phyloP scores from a whole-genome alignment of 768 basidiomycete species.

The Leccinum olivaceopallidum region DNA sequence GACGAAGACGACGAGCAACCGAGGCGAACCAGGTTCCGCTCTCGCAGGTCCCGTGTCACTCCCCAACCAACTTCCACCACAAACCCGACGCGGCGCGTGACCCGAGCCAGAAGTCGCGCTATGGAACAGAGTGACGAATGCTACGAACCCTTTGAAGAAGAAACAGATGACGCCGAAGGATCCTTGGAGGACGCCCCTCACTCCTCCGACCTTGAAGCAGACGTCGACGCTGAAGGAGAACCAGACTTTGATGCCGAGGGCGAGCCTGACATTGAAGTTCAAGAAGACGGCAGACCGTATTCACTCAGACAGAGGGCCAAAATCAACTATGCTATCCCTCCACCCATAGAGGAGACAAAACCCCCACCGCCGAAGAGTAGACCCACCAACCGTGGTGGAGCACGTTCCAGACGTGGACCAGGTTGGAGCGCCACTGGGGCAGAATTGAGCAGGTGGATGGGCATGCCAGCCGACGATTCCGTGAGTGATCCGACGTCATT shows the following conservation, averaged over 20 bases:
- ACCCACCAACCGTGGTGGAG: slow-evolving; percentile 40
- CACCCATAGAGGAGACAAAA: slow-evolving; percentile 71
- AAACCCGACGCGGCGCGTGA: slow-evolving; percentile 8
- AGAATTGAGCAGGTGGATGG: slow-evolving; percentile 78
- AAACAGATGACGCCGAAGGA: slow-evolving; percentile 56
- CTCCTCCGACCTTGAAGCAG: slow-evolving; percentile 38
- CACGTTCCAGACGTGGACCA: slow-evolving; percentile 46
- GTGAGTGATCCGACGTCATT: slow-evolving; percentile 36
- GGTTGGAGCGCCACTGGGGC: slow-evolving; percentile 83
- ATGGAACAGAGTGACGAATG: slow-evolving; percentile 49
- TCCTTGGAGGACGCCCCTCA: slow-evolving; percentile 56
- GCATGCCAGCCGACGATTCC: slow-evolving; percentile 69
- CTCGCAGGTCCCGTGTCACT: slow-evolving; percentile 23
- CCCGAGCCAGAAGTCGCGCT: slow-evolving; percentile 28
- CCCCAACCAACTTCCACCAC: slow-evolving; percentile 21
- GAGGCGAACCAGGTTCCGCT: slow-evolving; percentile 13
- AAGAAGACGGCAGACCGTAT: slow-evolving; percentile 47
- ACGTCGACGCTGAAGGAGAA: slow-evolving; percentile 40
- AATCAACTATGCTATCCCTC: slow-evolving; percentile 82
- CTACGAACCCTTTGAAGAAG: slow-evolving; percentile 48
- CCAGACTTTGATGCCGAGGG: slow-evolving; percentile 40
- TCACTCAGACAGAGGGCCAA: slow-evolving; percentile 58
- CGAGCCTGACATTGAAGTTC: slow-evolving; percentile 41
- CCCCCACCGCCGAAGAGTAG: slow-evolving; percentile 38
- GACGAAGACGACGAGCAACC: slow-evolving; percentile 33